Evolutionary conservation across 768 basidiomycete species (phyloP).

Genomic region (Sporobolomyces pararoseus): DNA sequence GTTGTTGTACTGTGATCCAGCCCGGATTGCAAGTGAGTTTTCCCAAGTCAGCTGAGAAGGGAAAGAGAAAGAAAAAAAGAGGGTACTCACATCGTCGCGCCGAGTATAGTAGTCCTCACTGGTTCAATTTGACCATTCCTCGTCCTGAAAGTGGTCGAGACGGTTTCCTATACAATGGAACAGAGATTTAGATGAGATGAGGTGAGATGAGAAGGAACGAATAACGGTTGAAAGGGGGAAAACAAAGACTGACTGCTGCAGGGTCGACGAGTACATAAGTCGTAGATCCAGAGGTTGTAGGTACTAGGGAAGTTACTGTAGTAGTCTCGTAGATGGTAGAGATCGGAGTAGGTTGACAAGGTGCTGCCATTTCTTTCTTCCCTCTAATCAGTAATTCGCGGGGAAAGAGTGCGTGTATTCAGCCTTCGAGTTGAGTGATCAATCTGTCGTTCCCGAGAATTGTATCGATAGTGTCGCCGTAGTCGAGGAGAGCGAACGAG

Average conservation of each 20-base stretch:
- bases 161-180: background rate
- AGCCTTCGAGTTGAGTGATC: too few species aligned
- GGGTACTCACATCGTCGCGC: slow-evolving; percentile 18
- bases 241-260: too few species aligned
- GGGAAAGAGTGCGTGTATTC: background rate
- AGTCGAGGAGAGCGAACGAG: too few species aligned
- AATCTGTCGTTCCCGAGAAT: background rate
- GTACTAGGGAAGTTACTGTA: slow-evolving; percentile 16
- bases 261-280: slow-evolving; percentile 19
- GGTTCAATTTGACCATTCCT: slow-evolving; percentile 4
- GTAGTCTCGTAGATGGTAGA: slow-evolving; percentile 11
- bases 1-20: slow-evolving; percentile 14
- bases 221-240: too few species aligned
- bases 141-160: background rate
- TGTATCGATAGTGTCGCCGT: too few species aligned
- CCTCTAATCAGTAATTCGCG: too few species aligned
- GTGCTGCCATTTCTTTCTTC: background rate
- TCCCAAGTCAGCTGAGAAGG: background rate
- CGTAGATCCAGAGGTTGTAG: slow-evolving; percentile 1
- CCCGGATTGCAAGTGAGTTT: too few species aligned
- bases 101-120: background rate
- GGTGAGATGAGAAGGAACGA: background rate
- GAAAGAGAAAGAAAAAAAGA: background rate
- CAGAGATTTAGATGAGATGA: background rate
- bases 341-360: slow-evolving; percentile 8